A percentile compares a stretch with the other conserved stretches of the same genome.
Evolutionary conservation across 106 monocot genomes (phyloP).

Genomic region (Dactylorhiza incarnata): DNA sequence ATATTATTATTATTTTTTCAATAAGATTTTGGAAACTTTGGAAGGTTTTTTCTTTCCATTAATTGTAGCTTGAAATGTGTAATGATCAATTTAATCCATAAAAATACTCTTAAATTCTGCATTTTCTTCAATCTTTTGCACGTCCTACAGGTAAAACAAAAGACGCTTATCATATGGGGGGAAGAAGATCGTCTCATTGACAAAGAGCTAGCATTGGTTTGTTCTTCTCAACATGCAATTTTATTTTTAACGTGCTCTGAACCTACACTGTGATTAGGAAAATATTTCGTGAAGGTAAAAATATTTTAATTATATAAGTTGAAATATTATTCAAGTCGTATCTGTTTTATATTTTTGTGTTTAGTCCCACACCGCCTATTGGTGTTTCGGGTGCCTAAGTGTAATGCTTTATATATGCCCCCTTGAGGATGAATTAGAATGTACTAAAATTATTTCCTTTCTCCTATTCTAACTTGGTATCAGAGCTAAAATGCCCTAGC

Average conservation of each 20-base stretch:
- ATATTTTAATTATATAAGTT: too few relatives aligned
- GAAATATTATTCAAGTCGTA: too few relatives aligned
- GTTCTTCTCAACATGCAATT: constrained; percentile 12
- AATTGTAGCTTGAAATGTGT: not conserved
- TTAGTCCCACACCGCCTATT: too few relatives aligned
- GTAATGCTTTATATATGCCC: too few relatives aligned
- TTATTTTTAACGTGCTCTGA: not conserved
- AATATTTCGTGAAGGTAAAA: too few relatives aligned
- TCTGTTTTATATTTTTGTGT: too few relatives aligned
- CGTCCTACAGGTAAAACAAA: constrained; percentile 59
- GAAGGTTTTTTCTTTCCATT: not conserved
- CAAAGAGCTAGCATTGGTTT: constrained; percentile 48
- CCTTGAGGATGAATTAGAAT: too few relatives aligned
- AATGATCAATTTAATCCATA: not conserved
- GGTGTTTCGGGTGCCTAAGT: too few relatives aligned
- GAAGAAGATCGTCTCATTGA: constrained; percentile 60
- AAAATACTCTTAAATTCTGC: not conserved
- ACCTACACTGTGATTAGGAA: too few relatives aligned
- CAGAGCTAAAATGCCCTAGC: too few relatives aligned
- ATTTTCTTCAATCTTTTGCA: not conserved
- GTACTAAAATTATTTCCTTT: too few relatives aligned
- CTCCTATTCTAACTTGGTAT: too few relatives aligned
- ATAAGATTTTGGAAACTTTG: not conserved
- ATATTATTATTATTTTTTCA: not conserved
- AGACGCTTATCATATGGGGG: constrained; percentile 85